Evolutionary conservation across 2,329 filamentous ascomycete genomes (phyloP).

Genomic region (Raffaelea ambrosiae): DNA sequence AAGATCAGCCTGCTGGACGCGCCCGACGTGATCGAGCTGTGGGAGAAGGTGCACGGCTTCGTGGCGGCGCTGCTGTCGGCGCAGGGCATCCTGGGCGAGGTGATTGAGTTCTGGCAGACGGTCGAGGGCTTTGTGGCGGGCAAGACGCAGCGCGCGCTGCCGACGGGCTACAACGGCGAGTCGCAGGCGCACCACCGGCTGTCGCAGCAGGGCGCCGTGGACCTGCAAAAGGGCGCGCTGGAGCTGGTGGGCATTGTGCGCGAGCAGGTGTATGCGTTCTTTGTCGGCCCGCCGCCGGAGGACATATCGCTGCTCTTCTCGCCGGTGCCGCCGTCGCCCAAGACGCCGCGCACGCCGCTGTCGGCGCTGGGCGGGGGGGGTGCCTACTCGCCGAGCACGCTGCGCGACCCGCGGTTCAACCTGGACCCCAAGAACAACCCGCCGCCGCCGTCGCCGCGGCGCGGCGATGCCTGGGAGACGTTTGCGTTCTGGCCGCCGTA

Average conservation of each 20-base stretch:
- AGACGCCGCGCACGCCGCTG: slow-evolving; percentile 49
- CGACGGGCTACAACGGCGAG: slow-evolving; percentile 71
- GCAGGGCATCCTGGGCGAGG: slow-evolving; percentile 76
- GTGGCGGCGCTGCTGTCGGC: slow-evolving; percentile 66
- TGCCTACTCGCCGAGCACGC: slow-evolving; percentile 43
- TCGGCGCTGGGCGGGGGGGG: slow-evolving; percentile 15
- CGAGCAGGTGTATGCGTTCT: slow-evolving; percentile 72
- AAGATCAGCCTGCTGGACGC: slow-evolving; percentile 63
- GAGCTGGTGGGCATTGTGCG: slow-evolving; percentile 79
- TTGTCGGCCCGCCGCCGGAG: slow-evolving; percentile 79
- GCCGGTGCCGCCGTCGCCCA: slow-evolving; percentile 62
- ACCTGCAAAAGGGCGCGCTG: slow-evolving; percentile 67
- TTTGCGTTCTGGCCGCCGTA: slow-evolving; percentile 94
- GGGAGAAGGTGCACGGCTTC: slow-evolving; percentile 78
- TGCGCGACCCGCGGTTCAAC: slow-evolving; percentile 66
- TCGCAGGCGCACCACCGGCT: slow-evolving; percentile 76
- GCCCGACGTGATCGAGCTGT: slow-evolving; percentile 75
- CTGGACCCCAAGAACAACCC: slow-evolving; percentile 66
- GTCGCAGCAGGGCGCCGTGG: slow-evolving; percentile 57
- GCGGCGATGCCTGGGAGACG: slow-evolving; percentile 84
- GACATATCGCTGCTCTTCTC: slow-evolving; percentile 85
- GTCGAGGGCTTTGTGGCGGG: slow-evolving; percentile 85
- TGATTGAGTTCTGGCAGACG: slow-evolving; percentile 90
- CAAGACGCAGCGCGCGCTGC: slow-evolving; percentile 70
- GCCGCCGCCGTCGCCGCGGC: slow-evolving; percentile 66